Evolutionary conservation across 345 rosid genomes (phyloP), one percentile per base, ranked within the genome.

Genomic region (Citrus australasica): DNA sequence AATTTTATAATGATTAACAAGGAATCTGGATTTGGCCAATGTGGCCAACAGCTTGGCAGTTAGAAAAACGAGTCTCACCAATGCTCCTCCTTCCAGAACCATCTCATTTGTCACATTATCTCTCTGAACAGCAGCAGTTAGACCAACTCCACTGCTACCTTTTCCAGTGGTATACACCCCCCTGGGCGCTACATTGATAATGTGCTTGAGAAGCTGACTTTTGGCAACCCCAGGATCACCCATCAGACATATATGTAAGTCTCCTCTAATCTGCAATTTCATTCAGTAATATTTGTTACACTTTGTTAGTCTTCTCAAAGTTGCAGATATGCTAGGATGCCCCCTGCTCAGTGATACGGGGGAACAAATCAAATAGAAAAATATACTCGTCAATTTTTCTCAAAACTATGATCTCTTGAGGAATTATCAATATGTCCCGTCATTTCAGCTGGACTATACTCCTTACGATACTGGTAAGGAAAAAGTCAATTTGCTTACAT

Each of bases 191-290:
- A 96, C 95, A 69, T 92, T 92, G 74, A 94, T 92, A 58, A 96
- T 92, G 90, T 96, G 98, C 93, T 96, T 96, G 80, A 96, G 95
- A 84, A 96, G 98, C 88, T 96, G 99, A 91, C 98, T 92, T 78
- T 94, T 96, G 79, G 99, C 99, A 83, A 94, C 98, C 61, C 99
- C 98, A 85, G 99, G 99, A 88, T 96, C 99, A 76, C 99, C 99
- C 98, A 96, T 94, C 88, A 96, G 79, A 81, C 98, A 94, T 78
- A 96, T 83, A 86, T 96, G 98, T 76, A 96, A 71, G 85, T 96
- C 99, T 84, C 99, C 98, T 80, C 99, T 88, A 66, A 96, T 96
- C 99, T 96, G 92, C 81, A 90, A 80, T 33, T 71, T 42, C 67
- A 78, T 33, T 55, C 11, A 37, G 9, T 35, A 4, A 48, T 53